These are phyloP conservation scores for Meripilus lineatus DNA, from an alignment of 1,284 basidiomycete species.

Conservation along the genomic window DNA sequence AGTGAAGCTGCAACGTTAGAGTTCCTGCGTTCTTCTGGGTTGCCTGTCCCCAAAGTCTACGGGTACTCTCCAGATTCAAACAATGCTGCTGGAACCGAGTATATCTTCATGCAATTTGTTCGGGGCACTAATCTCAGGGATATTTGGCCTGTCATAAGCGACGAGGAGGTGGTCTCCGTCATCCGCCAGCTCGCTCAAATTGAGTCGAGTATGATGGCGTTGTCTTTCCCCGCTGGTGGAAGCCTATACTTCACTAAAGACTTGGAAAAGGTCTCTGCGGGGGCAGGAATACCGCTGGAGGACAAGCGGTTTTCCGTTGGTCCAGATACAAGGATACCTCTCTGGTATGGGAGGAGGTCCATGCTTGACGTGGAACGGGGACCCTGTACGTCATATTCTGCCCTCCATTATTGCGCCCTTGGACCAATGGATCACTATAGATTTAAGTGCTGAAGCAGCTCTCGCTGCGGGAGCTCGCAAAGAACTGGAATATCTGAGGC, in stretches of 20 bases:
- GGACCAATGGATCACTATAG: slow-evolving; percentile 26
- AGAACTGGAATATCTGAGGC: slow-evolving; percentile 44
- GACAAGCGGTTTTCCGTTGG: slow-evolving; percentile 44
- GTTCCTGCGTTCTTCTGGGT: slow-evolving; percentile 39
- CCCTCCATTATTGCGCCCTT: slow-evolving; percentile 22
- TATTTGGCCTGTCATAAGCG: slow-evolving; percentile 37
- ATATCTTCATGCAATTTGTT: slow-evolving; percentile 50
- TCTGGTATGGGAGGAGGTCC: slow-evolving; percentile 46
- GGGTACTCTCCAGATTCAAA: slow-evolving; percentile 43
- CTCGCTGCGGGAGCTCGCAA: slow-evolving; percentile 41
- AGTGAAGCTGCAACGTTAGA: slow-evolving; percentile 50
- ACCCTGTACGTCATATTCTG: slow-evolving; percentile 42
- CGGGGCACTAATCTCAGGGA: slow-evolving; percentile 39
- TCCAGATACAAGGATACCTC: slow-evolving; percentile 36
- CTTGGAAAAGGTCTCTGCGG: slow-evolving; percentile 32
- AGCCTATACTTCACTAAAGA: slow-evolving; percentile 46
- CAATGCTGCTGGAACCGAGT: slow-evolving; percentile 45
- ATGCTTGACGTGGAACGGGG: slow-evolving; percentile 42
- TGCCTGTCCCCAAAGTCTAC: slow-evolving; percentile 47
- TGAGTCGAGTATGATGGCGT: slow-evolving; percentile 45
- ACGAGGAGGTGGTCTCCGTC: slow-evolving; percentile 38
- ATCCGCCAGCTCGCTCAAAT: slow-evolving; percentile 40
- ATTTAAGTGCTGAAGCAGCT: slow-evolving; percentile 39
- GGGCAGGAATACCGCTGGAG: slow-evolving; percentile 30
- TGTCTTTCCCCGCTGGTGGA: slow-evolving; percentile 46